Evolutionary conservation across 2,329 filamentous ascomycete genomes (phyloP), one percentile per base, ranked within the genome.

Genomic region (Cladophialophora chaetospira): DNA sequence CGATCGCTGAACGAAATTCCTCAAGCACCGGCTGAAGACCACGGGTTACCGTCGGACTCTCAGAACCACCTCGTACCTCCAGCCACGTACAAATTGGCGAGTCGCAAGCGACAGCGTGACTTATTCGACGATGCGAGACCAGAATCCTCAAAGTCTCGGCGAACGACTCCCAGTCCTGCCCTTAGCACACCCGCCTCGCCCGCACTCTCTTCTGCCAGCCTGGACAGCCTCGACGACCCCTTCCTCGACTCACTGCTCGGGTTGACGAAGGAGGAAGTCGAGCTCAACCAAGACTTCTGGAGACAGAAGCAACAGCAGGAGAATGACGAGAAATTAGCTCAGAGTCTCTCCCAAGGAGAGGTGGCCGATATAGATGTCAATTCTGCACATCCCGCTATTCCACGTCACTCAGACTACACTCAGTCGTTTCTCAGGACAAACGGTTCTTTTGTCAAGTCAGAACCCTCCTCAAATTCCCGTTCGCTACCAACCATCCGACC

Each of bases 291-390:
- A 17, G 36, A 60, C 3, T 53, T 38, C 15, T 56, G 57, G 50
- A 54, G 45, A 53, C 44, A n/a, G 38, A 69, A 65, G 3, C 10
- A 26, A 45, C 66, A 71, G 29, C 59, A 46, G 19, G 59, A 65
- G 54, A 51, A 54, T 35, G 60, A 63, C 55, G 61, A 55, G 19
- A 70, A 71, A 58, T 64, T 72, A 55, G 74, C 75, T 29, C 70
- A 71, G 43, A 68, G 58, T 23, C 63, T 77, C 10, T 70, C 74
- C 60, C 66, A 71, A 25, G 62, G 65, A 45, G 66, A 65, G 59
- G 47, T 64, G 54, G 61, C 65, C 11, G 38, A 58, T 6, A 35
- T 58, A 21, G 46, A 50, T 26, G 46, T 63, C 13, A 28, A 55
- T 29, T 31, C 31, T 6, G 47, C 56, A 31, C 42, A 23, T n/a